Evolutionary conservation across 306 rosid species (phyloP), one percentile per base, ranked within the genome.

Genomic region (Cicer arietinum): DNA sequence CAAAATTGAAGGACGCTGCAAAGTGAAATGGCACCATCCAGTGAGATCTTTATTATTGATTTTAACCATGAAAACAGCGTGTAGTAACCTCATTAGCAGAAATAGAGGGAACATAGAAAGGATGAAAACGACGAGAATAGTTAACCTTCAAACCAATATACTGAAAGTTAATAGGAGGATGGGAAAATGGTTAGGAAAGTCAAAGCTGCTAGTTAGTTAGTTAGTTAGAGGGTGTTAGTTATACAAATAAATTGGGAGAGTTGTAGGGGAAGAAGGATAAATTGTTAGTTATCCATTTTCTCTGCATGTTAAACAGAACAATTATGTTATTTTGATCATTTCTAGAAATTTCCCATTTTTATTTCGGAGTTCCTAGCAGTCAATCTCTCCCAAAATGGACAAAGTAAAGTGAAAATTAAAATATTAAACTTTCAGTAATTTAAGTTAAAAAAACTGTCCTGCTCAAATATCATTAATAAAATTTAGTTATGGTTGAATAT

Each of bases 1-100:
- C 73, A 54, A 77, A 87, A 92, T 75, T 30, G 96, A 76, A 59
- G 88, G 81, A 14, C 71, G 75, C 99, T 95, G 88, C 75, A 66
- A 77, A 73, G 81, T 45, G 70, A 58, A 64, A 81, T 59, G 62
- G 44, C 54, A 68, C 67, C 61, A 70, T 12, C 47, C 77, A 50
- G 43, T 75, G 66, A 84, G 69, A 74, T 74, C 66, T 30, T 50
- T 44, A 44, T n/a, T 58, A 37, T 37, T 56, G 25, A 69, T 61
- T 22, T 45, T 57, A 47, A 74, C 45, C 6, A 68, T 44, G 16
- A 68, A 57, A 80, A 60, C 25, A 53, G 12, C 71, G 12, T 18
- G 71, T 1, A 8, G 69, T 47, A 35, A 37, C 45, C 71, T 68
- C 52, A 43, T 42, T 45, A 44, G 45, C 8, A 17, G 42, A 47